These are phyloP conservation scores for Austropuccinia psidii DNA, from an alignment of 1,284 basidiomycete species.

Conservation along the genomic window DNA sequence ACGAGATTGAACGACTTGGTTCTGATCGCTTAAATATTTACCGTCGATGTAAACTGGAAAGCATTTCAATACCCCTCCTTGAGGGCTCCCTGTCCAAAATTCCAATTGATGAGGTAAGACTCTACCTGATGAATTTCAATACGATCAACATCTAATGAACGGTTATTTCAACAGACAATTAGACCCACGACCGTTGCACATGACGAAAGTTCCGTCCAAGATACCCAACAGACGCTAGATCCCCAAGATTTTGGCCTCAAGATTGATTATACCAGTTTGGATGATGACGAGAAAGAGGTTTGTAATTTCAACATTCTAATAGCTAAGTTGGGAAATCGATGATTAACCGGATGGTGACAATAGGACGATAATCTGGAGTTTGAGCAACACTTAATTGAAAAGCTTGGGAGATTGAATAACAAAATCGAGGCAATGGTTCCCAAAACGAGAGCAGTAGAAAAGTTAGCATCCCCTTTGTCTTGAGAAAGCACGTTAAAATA, in stretches of 20 bases:
- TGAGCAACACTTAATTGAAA: slow-evolving; percentile 67
- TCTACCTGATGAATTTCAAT: not conserved
- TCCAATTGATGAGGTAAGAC: slow-evolving; percentile 77
- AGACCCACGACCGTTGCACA: slow-evolving; percentile 59
- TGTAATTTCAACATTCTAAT: slow-evolving; percentile 37
- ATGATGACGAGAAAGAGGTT: slow-evolving; percentile 74
- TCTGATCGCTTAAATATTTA: slow-evolving; percentile 80
- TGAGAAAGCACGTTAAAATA: not conserved
- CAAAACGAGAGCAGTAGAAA: slow-evolving; percentile 90
- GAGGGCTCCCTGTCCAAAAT: slow-evolving; percentile 73
- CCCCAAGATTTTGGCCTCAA: slow-evolving; percentile 81
- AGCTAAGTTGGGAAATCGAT: not conserved
- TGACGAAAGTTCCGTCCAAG: slow-evolving; percentile 61
- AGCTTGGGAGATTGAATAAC: slow-evolving; percentile 61
- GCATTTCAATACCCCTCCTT: slow-evolving; percentile 72
- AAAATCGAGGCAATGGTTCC: slow-evolving; percentile 94
- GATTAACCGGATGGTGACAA: not conserved
- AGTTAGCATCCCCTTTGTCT: slow-evolving; percentile 50
- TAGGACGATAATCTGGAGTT: slow-evolving; percentile 63
- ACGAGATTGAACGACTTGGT: slow-evolving; percentile 81
- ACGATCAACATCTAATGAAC: slow-evolving; percentile 40
- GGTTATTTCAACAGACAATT: not conserved
- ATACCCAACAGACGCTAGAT: slow-evolving; percentile 62
- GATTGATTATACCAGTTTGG: slow-evolving; percentile 68
- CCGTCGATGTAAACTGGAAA: slow-evolving; percentile 85